Base-by-base conservation (phyloP, 768 basidiomycete genomes). In the Hygrocybe coccinea region DNA sequence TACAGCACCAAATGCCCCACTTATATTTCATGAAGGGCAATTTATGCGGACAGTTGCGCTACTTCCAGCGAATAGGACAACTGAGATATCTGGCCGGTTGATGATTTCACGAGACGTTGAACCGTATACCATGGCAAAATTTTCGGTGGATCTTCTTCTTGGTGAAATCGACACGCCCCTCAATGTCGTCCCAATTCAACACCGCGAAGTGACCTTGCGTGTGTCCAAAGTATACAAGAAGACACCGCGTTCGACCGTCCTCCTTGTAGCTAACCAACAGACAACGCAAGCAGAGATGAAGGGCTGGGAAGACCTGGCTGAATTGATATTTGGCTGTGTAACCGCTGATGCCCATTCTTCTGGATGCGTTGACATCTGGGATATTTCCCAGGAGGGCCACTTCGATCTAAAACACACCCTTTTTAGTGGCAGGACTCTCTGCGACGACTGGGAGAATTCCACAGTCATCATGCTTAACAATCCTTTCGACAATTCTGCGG, bases 131-230 rank as follows among this genome's bases (percentile, higher is more conserved):
- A 17, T 37, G 29, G 50, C 50, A 36, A 5, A 51, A 15, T 36
- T 51, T 8, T 51, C 50, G n/a, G 50, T 51, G n/a, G 29, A 51
- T 33, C 50, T 51, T 17, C 50, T 51, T 51, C 50, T 51, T 11
- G 50, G 50, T 15, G 50, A 51, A n/a, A 51, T 51, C 22, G 34
- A 51, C 22, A 29, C 39, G 5, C 50, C 50, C 3, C 25, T 34
- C 50, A 51, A 51, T 51, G 50, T 51, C 34, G 34, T 51, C 25
- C 34, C 50, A 51, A 51, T 51, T n/a, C 50, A 51, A 33, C 50
- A 37, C 34, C 50, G 50, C 35, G 29, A 51, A 17, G 8, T n/a
- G 35, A 51, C n/a, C 34, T 33, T 51, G 22, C 35, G 50, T 37
- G 50, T 51, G 9, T 51, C 50, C 50, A 51, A 51, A 22, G 25